Base-by-base conservation (phyloP, 768 basidiomycete species). In the Kwoniella dejecticola region DNA sequence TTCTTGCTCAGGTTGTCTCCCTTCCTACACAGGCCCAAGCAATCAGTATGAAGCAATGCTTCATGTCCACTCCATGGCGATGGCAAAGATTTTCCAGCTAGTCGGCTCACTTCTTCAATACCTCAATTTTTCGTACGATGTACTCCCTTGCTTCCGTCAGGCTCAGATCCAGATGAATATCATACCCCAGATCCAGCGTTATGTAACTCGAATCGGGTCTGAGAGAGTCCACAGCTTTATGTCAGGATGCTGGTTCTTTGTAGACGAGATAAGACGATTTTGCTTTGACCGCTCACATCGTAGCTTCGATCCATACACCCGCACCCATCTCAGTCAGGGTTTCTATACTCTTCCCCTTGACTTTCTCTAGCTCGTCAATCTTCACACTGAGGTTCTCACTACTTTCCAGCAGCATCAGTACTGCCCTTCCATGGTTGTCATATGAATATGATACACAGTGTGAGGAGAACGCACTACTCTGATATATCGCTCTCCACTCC, bases 121-220 rank as follows among this genome's bases (percentile, higher is more conserved):
- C 31, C 12, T 49, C 46, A 4, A 60, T 17, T 12, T 67, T 67
- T 23, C 63, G 55, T 13, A 31, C 40, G 1, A 59, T 33, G 41
- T 68, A 71, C 7, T n/a, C 52, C 21, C 31, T 50, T 0, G 69
- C 69, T 31, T 67, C 49, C 1, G 30, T 1, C n/a, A 49, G 17
- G 4, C 50, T 40, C 52, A 71, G 36, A 17, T 68, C 63, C 23
- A 71, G 38, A 46, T 71, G 69, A 10, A 71, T 5, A 38, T 67
- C 64, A 8, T 65, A 53, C 6, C 69, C 69, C 6, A 71, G 23
- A 44, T 71, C 69, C 3, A 71, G 44, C 2, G 64, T 63, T n/a
- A 71, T 38, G 0, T 5, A 33, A 0, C n/a, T 26, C 7, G 69
- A 65, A 50, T 63, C 54, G 8, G 54, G 54, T 42, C 63, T 64